These are phyloP conservation scores for Triglochin maritima DNA, from an alignment of 106 monocot species.

Conservation along the genomic window DNA sequence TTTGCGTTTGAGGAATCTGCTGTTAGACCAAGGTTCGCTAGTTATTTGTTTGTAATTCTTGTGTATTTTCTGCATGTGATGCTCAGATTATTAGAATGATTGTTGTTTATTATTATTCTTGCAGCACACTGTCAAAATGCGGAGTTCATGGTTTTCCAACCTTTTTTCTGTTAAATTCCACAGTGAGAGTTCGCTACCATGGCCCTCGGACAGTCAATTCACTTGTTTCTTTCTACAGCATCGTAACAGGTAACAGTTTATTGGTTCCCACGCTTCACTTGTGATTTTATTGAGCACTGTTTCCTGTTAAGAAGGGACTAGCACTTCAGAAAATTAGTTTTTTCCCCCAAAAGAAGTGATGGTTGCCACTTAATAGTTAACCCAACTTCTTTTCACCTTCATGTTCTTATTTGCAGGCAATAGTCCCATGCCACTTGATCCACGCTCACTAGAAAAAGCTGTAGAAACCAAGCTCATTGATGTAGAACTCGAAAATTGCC, in stretches of 20 bases:
- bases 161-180: conserved; percentile 79
- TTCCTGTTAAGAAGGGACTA: not conserved
- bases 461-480: not conserved
- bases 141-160: conserved; percentile 92
- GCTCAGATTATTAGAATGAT: not conserved
- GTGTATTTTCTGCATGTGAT: not conserved
- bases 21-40: conserved; percentile 62
- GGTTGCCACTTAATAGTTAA: not conserved
- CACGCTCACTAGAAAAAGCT: conserved; percentile 10
- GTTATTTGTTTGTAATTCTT: not conserved
- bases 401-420: conserved; percentile 25
- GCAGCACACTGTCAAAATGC: conserved; percentile 72
- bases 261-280: not conserved
- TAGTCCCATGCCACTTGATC: conserved; percentile 24
- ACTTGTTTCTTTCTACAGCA: conserved; percentile 56
- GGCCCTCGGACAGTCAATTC: conserved; percentile 61
- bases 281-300: not conserved
- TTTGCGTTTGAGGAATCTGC: conserved; percentile 85
- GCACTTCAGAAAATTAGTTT: not conserved
- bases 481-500: conserved; percentile 48
- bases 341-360: not conserved
- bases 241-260: conserved; percentile 46
- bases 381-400: not conserved
- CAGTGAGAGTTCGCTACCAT: conserved; percentile 74
- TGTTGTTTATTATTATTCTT: not conserved